phyloP scores from a whole-genome alignment of 495 filamentous ascomycete species.

The Podospora pseudopauciseta region DNA sequence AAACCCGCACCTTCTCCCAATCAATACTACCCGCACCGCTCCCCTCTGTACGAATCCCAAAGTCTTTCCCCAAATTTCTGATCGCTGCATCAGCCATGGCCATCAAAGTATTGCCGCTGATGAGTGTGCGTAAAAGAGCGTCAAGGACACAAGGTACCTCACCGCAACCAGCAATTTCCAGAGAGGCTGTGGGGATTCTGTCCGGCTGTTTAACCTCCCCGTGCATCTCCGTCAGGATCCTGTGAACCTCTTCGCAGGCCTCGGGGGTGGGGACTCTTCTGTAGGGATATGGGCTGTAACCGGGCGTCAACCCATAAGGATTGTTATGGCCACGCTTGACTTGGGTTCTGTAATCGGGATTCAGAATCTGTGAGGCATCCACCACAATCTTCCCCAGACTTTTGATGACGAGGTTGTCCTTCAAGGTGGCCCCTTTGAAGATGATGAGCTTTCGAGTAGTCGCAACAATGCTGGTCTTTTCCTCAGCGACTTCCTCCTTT shows the following conservation, averaged over 20 bases:
- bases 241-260: constrained; percentile 71
- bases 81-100: constrained; percentile 67
- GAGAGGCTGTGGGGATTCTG: constrained; percentile 69
- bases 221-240: constrained; percentile 63
- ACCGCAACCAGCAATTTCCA: constrained; percentile 81
- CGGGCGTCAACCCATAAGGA: constrained; percentile 47
- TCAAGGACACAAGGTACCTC: constrained; percentile 92
- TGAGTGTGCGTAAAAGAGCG: constrained; percentile 74
- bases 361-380: constrained; percentile 17
- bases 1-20: constrained; percentile 76
- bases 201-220: constrained; percentile 58
- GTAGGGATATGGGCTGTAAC: constrained; percentile 64
- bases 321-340: constrained; percentile 39
- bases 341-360: constrained; percentile 26
- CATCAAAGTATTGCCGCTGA: constrained; percentile 72
- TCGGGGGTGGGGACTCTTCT: constrained; percentile 63
- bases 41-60: constrained; percentile 50
- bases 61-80: constrained; percentile 63
- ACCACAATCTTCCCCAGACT: constrained; percentile 13
- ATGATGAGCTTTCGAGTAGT: constrained; percentile 7
- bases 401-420: constrained; percentile 6
- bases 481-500: not conserved
- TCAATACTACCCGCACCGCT: constrained; percentile 68
- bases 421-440: constrained; percentile 18
- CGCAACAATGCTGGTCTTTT: not conserved